Evolutionary conservation across 805 yeast species (phyloP).

Genomic region (Lipomyces starkeyi): DNA sequence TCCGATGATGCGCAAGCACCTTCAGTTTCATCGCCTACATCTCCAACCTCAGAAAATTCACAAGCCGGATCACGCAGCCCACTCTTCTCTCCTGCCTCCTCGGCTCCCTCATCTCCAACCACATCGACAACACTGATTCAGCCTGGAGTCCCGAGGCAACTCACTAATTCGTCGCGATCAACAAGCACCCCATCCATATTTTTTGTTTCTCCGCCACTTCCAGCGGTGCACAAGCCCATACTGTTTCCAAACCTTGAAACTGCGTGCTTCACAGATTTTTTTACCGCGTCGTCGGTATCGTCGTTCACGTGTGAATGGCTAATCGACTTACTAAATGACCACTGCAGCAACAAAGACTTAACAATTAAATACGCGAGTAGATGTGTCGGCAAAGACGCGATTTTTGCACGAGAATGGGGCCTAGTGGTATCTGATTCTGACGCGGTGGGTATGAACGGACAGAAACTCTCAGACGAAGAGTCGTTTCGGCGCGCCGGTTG

Average conservation of each 20-base stretch:
- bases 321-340: slow-evolving; percentile 21
- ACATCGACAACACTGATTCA: not conserved
- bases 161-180: not conserved
- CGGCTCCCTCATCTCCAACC: not conserved
- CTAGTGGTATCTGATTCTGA: slow-evolving; percentile 9
- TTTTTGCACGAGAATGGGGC: slow-evolving; percentile 36
- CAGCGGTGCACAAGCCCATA: not conserved
- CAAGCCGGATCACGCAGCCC: not conserved
- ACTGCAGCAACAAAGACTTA: slow-evolving; percentile 13
- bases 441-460: slow-evolving; percentile 15
- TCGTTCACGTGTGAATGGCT: slow-evolving; percentile 32
- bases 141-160: not conserved
- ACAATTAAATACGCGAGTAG: slow-evolving; percentile 28
- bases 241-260: slow-evolving; percentile 21
- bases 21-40: not conserved
- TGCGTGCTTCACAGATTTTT: slow-evolving; percentile 29
- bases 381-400: slow-evolving; percentile 29
- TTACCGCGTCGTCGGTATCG: slow-evolving; percentile 28
- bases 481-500: slow-evolving; percentile 13
- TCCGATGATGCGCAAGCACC: not conserved
- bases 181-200: not conserved
- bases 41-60: not conserved
- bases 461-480: slow-evolving; percentile 26
- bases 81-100: slow-evolving; percentile 3
- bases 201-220: not conserved